A percentile compares a stretch with the other conserved stretches of the same genome.
phyloP scores from a whole-genome alignment of 257 asterid genomes.

The Solanum ahanhuiri region DNA sequence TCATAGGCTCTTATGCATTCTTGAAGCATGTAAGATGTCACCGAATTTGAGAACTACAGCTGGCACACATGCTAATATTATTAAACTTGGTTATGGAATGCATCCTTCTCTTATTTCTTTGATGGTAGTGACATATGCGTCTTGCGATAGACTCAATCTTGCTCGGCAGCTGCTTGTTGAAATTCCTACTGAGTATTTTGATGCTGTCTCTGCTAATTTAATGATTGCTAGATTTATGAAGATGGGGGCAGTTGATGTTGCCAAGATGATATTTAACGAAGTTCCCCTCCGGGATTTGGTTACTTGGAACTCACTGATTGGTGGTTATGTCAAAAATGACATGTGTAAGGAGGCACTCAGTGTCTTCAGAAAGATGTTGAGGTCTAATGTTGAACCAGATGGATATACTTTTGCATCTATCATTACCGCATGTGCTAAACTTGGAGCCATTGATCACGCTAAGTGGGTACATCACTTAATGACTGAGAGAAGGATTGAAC shows the following conservation, averaged over 20 bases:
- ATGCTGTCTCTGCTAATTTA: constrained; percentile 36
- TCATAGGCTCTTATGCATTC: constrained; percentile 25
- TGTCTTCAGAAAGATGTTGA: constrained; percentile 48
- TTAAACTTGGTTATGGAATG: constrained; percentile 45
- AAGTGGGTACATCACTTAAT: constrained; percentile 57
- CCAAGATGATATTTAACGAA: constrained; percentile 36
- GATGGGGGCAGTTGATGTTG: constrained; percentile 43
- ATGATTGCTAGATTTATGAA: constrained; percentile 42
- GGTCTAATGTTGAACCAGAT: constrained; percentile 41
- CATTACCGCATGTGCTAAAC: constrained; percentile 58
- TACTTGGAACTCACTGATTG: constrained; percentile 68
- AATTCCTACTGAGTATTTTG: constrained; percentile 13
- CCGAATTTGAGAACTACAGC: constrained; percentile 23
- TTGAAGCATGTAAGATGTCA: constrained; percentile 41
- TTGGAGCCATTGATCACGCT: constrained; percentile 61
- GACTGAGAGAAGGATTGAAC: constrained; percentile 38
- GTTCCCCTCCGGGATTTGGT: constrained; percentile 50
- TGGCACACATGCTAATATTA: constrained; percentile 30
- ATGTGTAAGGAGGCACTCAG: constrained; percentile 37
- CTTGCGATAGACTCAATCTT: constrained; percentile 25
- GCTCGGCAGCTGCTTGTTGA: constrained; percentile 41
- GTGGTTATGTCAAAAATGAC: constrained; percentile 51
- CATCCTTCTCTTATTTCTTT: constrained; percentile 28
- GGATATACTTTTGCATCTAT: constrained; percentile 60
- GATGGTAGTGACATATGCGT: constrained; percentile 31